Evolutionary conservation across 1,284 basidiomycete species (phyloP).

Genomic region (Gymnopus androsaceus): DNA sequence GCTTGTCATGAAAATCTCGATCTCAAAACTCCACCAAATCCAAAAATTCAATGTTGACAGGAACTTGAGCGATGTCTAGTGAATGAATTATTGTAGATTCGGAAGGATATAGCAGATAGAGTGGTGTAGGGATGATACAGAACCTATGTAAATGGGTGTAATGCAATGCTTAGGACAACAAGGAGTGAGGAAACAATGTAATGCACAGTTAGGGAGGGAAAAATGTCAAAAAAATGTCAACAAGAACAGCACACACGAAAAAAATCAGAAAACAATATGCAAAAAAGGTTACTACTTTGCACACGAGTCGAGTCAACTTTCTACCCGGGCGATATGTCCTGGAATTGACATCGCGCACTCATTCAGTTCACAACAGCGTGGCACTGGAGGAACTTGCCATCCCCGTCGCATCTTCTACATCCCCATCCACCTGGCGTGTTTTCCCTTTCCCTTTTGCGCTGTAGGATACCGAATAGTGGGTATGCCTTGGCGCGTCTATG

Average conservation of each 20-base stretch:
- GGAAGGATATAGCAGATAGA: background rate
- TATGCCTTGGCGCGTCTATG: background rate
- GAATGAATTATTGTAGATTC: background rate
- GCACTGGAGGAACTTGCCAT: constrained; percentile 19
- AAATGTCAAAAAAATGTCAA: constrained; percentile 1
- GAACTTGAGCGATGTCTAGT: background rate
- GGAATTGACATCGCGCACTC: constrained; percentile 12
- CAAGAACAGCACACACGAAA: background rate
- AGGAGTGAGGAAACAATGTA: background rate
- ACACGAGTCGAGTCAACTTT: background rate
- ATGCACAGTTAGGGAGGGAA: background rate
- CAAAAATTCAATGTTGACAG: too few species aligned
- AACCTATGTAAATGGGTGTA: constrained; percentile 8
- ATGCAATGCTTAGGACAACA: constrained; percentile 9
- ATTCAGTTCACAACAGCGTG: constrained; percentile 24
- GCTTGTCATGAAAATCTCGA: too few species aligned
- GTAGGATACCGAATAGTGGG: constrained; percentile 5
- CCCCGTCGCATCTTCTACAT: constrained; percentile 27
- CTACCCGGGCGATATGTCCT: background rate
- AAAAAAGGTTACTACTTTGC: too few species aligned
- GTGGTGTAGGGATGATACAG: constrained; percentile 2
- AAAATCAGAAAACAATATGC: background rate
- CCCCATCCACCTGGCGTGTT: constrained; percentile 50
- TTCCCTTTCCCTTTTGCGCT: constrained; percentile 65
- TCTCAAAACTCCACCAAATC: too few species aligned